These are phyloP conservation scores for Hymenoscyphus infarciens DNA, from an alignment of 2,329 filamentous ascomycete species.

Conservation along the genomic window DNA sequence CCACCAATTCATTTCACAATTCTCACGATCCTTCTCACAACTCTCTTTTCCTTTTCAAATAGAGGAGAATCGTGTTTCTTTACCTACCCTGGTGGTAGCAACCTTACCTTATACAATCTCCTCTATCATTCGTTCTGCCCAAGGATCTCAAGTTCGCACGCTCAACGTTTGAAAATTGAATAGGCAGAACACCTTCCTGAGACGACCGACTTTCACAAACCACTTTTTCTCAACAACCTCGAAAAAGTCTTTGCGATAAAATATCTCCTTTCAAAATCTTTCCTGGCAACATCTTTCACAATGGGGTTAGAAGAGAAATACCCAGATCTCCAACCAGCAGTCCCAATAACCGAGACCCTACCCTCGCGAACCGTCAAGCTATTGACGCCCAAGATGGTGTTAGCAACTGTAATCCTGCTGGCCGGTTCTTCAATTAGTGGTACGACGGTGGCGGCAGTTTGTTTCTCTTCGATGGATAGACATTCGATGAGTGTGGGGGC, in stretches of 20 bases:
- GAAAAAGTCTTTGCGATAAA: neutral
- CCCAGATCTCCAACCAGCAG: neutral
- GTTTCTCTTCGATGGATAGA: slow-evolving; percentile 13
- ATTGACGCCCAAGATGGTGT: slow-evolving; percentile 21
- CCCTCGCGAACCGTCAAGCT: slow-evolving; percentile 19
- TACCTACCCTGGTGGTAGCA: neutral
- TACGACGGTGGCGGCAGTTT: slow-evolving; percentile 14
- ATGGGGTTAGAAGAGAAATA: neutral
- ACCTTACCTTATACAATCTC: neutral
- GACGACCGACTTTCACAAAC: neutral
- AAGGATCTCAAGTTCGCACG: neutral
- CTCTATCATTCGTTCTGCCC: neutral
- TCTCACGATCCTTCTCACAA: neutral
- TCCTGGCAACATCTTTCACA: neutral
- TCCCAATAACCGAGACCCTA: neutral
- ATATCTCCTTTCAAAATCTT: neutral
- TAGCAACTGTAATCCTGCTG: slow-evolving; percentile 19
- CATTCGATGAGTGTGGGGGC: slow-evolving; percentile 18
- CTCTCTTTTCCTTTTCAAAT: neutral
- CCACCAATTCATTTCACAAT: neutral
- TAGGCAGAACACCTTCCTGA: neutral
- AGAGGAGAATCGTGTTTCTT: neutral
- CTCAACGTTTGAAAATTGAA: neutral
- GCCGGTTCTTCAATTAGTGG: slow-evolving; percentile 13
- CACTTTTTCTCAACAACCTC: neutral